A percentile compares a stretch with the other conserved stretches of the same genome.
These are phyloP conservation scores for Phytophthora podocarpi DNA, from an alignment of 352 stramenopile species.

Conservation along the genomic window DNA sequence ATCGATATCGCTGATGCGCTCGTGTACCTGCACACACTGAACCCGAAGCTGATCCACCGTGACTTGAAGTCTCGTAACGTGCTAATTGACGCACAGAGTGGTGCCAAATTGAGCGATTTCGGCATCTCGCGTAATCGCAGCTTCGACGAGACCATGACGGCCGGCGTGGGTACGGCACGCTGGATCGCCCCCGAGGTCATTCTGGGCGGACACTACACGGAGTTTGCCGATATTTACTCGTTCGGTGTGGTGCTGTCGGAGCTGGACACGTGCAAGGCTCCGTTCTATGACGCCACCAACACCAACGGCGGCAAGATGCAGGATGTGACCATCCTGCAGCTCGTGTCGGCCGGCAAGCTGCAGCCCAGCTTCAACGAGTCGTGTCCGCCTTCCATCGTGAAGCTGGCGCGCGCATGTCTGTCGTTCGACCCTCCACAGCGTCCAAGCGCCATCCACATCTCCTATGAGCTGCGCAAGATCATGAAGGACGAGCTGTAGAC, in stretches of 20 bases:
- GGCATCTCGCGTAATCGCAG: slow-evolving; percentile 65
- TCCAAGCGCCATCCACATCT: slow-evolving; percentile 77
- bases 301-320: slow-evolving; percentile 68
- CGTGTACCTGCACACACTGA: slow-evolving; percentile 74
- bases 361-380: slow-evolving; percentile 60
- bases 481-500: slow-evolving; percentile 69
- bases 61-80: slow-evolving; percentile 78
- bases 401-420: slow-evolving; percentile 64
- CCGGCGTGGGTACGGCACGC: slow-evolving; percentile 52
- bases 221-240: slow-evolving; percentile 62
- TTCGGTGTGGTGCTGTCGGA: slow-evolving; percentile 65
- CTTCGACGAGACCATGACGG: slow-evolving; percentile 70
- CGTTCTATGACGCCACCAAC: slow-evolving; percentile 66
- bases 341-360: slow-evolving; percentile 72
- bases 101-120: slow-evolving; percentile 76
- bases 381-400: slow-evolving; percentile 60
- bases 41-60: slow-evolving; percentile 68
- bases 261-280: slow-evolving; percentile 67
- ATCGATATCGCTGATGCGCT: slow-evolving; percentile 72
- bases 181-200: slow-evolving; percentile 68
- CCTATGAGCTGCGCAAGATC: slow-evolving; percentile 81
- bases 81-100: slow-evolving; percentile 57
- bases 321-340: slow-evolving; percentile 63
- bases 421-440: slow-evolving; percentile 66
- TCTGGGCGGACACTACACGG: slow-evolving; percentile 54